Evolutionary conservation across 2,329 filamentous ascomycete species (phyloP).

Genomic region (Tolypocladium inflatum): DNA sequence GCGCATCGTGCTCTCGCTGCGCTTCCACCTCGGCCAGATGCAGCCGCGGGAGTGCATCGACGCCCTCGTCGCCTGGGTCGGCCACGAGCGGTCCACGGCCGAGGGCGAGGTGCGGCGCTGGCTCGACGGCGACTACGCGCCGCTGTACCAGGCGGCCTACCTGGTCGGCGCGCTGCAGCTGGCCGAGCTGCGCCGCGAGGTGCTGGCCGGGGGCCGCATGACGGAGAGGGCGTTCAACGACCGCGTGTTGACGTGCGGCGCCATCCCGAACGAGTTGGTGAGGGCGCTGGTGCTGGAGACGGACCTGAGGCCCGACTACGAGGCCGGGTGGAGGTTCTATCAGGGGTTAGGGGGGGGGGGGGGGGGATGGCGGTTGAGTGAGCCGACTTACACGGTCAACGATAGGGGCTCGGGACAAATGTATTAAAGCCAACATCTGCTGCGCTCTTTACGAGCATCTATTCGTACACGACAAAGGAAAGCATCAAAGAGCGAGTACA

Average conservation of each 20-base stretch:
- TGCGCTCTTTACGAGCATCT: neutral
- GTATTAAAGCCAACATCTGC: neutral
- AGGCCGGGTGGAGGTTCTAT: slow-evolving; percentile 42
- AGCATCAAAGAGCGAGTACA: neutral
- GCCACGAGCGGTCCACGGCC: slow-evolving; percentile 49
- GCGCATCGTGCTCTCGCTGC: slow-evolving; percentile 47
- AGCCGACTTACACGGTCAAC: neutral
- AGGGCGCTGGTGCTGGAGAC: slow-evolving; percentile 35
- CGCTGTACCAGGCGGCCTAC: slow-evolving; percentile 51
- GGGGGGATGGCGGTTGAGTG: neutral
- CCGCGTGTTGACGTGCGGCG: slow-evolving; percentile 36
- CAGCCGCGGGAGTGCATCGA: slow-evolving; percentile 45
- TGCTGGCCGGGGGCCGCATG: slow-evolving; percentile 25
- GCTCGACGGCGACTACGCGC: slow-evolving; percentile 44
- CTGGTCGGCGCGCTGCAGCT: slow-evolving; percentile 51
- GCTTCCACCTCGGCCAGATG: slow-evolving; percentile 47
- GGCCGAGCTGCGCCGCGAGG: slow-evolving; percentile 37
- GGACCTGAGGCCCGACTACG: slow-evolving; percentile 31
- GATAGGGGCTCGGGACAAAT: neutral
- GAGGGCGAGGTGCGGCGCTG: slow-evolving; percentile 51
- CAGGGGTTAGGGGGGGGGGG: neutral
- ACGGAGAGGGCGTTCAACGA: slow-evolving; percentile 49
- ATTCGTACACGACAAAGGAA: neutral
- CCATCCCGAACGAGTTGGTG: slow-evolving; percentile 45
- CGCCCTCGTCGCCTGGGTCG: slow-evolving; percentile 44